A percentile compares a stretch with the other conserved stretches of the same genome.
Conservation (phyloP, 1,284 basidiomycete species). For the Ceratobasidium sp. region DNA sequence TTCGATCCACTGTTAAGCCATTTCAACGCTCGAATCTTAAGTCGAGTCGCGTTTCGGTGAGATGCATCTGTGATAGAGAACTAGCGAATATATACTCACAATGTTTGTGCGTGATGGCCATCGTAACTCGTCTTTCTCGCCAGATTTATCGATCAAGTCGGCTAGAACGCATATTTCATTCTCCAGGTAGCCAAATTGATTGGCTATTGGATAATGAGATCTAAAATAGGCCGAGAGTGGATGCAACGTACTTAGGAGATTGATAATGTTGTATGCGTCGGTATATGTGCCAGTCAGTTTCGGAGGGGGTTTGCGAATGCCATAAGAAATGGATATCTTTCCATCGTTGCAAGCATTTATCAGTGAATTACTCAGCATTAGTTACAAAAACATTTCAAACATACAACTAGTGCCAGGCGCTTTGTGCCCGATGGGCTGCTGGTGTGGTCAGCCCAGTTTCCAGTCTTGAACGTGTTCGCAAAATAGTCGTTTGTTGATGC, state of each 20-base stretch:
- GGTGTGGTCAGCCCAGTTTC: background rate
- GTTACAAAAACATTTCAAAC: background rate
- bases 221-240: too few species aligned
- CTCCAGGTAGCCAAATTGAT: background rate
- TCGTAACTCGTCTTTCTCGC: background rate
- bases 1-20: background rate
- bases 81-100: background rate
- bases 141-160: background rate
- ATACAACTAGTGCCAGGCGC: background rate
- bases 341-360: too few species aligned
- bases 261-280: constrained; percentile 5
- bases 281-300: background rate
- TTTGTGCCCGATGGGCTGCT: background rate
- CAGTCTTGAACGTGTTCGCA: background rate
- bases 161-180: constrained; percentile 34
- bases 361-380: background rate
- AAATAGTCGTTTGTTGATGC: too few species aligned
- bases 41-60: background rate
- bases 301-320: background rate
- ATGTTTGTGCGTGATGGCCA: constrained; percentile 20
- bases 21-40: background rate
- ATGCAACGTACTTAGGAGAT: constrained; percentile 6
- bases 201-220: background rate
- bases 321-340: constrained; percentile 10
- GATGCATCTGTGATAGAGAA: background rate